Evolutionary conservation across 768 basidiomycete genomes (phyloP).

Genomic region (Mycena floridula): DNA sequence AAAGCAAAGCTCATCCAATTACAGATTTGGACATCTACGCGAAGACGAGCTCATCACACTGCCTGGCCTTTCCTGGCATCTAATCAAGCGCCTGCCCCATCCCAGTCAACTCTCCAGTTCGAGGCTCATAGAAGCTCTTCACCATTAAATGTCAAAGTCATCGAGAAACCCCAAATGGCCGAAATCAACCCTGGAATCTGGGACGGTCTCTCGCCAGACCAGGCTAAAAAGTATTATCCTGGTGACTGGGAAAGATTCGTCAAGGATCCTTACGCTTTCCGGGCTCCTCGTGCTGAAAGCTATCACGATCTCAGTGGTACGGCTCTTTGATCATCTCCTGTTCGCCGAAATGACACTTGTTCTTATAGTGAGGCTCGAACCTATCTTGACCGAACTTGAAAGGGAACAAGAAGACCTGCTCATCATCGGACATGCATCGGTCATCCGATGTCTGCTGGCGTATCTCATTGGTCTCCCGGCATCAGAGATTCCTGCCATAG

Average conservation of each 20-base stretch:
- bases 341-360: neutral
- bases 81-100: slow-evolving; percentile 14
- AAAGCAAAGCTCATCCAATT: neutral
- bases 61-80: slow-evolving; percentile 85
- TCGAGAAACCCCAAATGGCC: slow-evolving; percentile 94
- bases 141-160: slow-evolving; percentile 62
- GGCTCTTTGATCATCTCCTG: slow-evolving; percentile 1
- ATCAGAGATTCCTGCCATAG: slow-evolving; percentile 94
- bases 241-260: slow-evolving; percentile 92
- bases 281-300: slow-evolving; percentile 91
- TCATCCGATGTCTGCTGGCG: slow-evolving; percentile 92
- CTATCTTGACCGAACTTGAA: slow-evolving; percentile 88
- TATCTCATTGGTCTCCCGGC: slow-evolving; percentile 93
- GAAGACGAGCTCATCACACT: slow-evolving; percentile 88
- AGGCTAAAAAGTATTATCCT: slow-evolving; percentile 86
- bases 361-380: slow-evolving; percentile 80
- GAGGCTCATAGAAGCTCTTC: slow-evolving; percentile 3
- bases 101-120: slow-evolving; percentile 3
- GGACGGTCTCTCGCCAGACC: slow-evolving; percentile 91
- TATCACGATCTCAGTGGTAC: slow-evolving; percentile 91
- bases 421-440: slow-evolving; percentile 95
- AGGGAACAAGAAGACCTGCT: slow-evolving; percentile 90
- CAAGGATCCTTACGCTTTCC: slow-evolving; percentile 88
- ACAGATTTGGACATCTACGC: slow-evolving; percentile 96
- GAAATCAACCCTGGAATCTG: slow-evolving; percentile 98